A percentile compares a stretch with the other conserved stretches of the same genome.
Conservation (phyloP, 2,329 filamentous ascomycete species). For the Trichophyton verrucosum region DNA sequence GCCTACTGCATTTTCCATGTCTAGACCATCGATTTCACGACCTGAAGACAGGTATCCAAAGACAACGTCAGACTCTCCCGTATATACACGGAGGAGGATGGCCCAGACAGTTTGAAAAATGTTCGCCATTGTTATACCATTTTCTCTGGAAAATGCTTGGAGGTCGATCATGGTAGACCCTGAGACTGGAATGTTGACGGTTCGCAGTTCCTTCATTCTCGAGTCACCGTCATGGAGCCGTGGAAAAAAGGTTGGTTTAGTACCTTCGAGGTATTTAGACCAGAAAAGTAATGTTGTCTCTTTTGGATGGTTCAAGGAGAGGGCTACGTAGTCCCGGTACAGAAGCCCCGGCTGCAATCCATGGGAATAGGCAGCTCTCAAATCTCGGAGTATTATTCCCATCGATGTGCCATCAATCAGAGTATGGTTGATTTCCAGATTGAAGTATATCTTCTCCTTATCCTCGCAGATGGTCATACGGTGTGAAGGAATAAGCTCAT, state of each 20-base stretch:
- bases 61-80: constrained; percentile 14
- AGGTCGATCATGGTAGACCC: not conserved
- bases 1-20: constrained; percentile 18
- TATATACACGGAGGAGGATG: constrained; percentile 11
- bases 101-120: constrained; percentile 17
- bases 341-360: not conserved
- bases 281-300: constrained; percentile 14
- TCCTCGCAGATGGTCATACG: not conserved
- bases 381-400: constrained; percentile 26
- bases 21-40: constrained; percentile 27
- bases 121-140: constrained; percentile 14
- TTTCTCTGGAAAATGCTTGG: not conserved
- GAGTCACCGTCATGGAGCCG: not conserved
- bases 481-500: not conserved
- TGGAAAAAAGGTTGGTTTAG: constrained; percentile 15
- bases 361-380: constrained; percentile 24
- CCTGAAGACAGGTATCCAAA: constrained; percentile 22
- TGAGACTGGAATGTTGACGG: not conserved
- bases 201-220: not conserved
- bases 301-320: constrained; percentile 15
- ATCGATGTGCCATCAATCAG: constrained; percentile 33
- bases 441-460: not conserved
- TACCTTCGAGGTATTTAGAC: constrained; percentile 15
- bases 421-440: constrained; percentile 32
- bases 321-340: constrained; percentile 23